Percentiles rank a stretch among this genome's conserved stretches.
These are phyloP conservation scores for Coemansia furcata DNA, from an alignment of 192 early-diverging fungal genomes.

Conservation along the genomic window DNA sequence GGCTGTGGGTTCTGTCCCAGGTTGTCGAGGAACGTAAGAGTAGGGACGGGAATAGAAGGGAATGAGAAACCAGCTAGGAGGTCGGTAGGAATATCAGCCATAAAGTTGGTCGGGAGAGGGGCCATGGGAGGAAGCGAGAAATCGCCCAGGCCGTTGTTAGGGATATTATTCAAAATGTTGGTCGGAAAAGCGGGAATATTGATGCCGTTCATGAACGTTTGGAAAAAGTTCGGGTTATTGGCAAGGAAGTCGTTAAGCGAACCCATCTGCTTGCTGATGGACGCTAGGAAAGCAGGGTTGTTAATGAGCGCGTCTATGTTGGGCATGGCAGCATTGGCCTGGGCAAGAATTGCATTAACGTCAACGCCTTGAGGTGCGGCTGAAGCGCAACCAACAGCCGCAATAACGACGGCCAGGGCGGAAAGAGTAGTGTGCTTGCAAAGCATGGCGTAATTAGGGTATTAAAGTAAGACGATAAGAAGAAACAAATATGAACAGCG, in stretches of 20 bases:
- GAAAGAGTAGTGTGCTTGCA: background rate
- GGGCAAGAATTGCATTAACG: background rate
- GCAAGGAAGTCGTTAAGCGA: slow-evolving; percentile 4
- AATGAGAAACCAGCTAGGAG: too few species aligned
- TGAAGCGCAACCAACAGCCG: slow-evolving; percentile 1
- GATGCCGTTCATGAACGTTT: background rate
- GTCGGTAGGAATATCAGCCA: too few species aligned
- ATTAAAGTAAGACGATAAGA: background rate
- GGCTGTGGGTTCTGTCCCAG: background rate
- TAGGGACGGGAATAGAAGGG: too few species aligned
- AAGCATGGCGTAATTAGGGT: slow-evolving; percentile 1
- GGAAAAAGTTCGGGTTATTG: background rate
- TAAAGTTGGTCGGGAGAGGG: background rate
- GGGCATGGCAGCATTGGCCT: background rate
- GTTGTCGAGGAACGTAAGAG: too few species aligned
- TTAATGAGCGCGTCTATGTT: background rate
- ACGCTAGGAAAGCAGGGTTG: slow-evolving; percentile 15
- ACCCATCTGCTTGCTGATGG: slow-evolving; percentile 8
- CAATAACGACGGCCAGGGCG: background rate
- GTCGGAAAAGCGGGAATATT: background rate
- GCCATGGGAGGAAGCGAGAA: too few species aligned
- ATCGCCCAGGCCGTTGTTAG: background rate
- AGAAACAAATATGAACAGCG: too few species aligned
- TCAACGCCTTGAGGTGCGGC: slow-evolving; percentile 13
- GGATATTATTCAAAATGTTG: background rate